Evolutionary conservation across 1,284 basidiomycete genomes (phyloP).

Genomic region (Trichosporon faecale): DNA sequence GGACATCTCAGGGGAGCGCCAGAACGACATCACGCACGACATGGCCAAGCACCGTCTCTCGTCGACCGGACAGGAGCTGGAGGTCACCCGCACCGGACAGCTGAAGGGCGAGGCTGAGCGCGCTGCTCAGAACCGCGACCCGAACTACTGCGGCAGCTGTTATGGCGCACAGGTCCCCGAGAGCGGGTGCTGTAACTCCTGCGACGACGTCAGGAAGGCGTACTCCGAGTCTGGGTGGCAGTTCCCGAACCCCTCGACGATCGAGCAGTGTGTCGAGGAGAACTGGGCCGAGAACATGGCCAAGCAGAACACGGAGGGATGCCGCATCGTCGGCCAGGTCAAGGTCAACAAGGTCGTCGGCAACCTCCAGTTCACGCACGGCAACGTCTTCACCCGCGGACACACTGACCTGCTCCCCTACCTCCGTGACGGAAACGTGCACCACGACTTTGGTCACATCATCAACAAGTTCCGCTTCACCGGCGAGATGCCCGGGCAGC

Average conservation of each 20-base stretch:
- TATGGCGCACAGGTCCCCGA: slow-evolving; percentile 83
- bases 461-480: slow-evolving; percentile 80
- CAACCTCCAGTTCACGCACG: slow-evolving; percentile 78
- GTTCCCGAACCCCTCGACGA: slow-evolving; percentile 81
- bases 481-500: slow-evolving; percentile 63
- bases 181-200: slow-evolving; percentile 89
- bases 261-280: slow-evolving; percentile 91
- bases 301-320: slow-evolving; percentile 90
- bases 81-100: slow-evolving; percentile 53
- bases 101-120: slow-evolving; percentile 82
- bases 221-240: slow-evolving; percentile 94
- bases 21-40: slow-evolving; percentile 85
- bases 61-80: slow-evolving; percentile 61
- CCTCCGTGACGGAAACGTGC: slow-evolving; percentile 70
- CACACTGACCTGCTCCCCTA: slow-evolving; percentile 86
- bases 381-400: slow-evolving; percentile 87
- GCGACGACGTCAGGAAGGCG: slow-evolving; percentile 87
- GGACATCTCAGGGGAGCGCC: slow-evolving; percentile 96
- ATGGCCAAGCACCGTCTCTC: slow-evolving; percentile 78
- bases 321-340: slow-evolving; percentile 84
- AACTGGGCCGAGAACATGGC: slow-evolving; percentile 92
- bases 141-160: slow-evolving; percentile 89
- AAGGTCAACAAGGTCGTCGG: slow-evolving; percentile 90
- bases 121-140: slow-evolving; percentile 62
- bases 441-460: slow-evolving; percentile 90